Conservation (phyloP, 441 rosid species). For the Breynia disticha region DNA sequence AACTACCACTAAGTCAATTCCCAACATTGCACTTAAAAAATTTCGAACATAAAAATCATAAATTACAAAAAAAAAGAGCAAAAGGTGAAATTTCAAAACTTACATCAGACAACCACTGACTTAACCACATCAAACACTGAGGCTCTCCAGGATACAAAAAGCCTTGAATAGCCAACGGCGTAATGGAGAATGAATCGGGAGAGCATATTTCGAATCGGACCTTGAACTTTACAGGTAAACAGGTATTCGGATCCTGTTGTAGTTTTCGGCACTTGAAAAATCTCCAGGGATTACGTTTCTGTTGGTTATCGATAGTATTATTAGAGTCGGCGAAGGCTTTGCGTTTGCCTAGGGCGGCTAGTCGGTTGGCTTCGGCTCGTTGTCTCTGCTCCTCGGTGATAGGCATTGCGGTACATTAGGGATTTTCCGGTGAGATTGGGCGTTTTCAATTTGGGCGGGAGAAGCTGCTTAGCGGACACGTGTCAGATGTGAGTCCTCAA, state of each 20-base stretch:
- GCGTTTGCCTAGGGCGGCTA: slow-evolving; percentile 52
- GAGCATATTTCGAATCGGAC: slow-evolving; percentile 82
- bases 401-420: slow-evolving; percentile 31
- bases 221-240: slow-evolving; percentile 33
- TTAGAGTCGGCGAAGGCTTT: slow-evolving; percentile 32
- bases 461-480: background rate
- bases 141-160: slow-evolving; percentile 51
- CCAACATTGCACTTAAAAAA: background rate
- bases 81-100: slow-evolving; percentile 9
- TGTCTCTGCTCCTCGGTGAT: slow-evolving; percentile 51
- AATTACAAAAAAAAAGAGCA: background rate
- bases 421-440: slow-evolving; percentile 8
- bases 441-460: background rate
- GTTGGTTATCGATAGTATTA: background rate
- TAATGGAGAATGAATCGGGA: slow-evolving; percentile 67
- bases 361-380: slow-evolving; percentile 53
- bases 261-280: slow-evolving; percentile 68
- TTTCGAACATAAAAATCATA: background rate
- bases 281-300: slow-evolving; percentile 35
- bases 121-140: slow-evolving; percentile 43
- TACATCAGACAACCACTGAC: slow-evolving; percentile 43
- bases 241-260: slow-evolving; percentile 16
- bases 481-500: too few relatives aligned
- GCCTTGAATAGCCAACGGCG: slow-evolving; percentile 40
- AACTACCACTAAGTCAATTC: too few relatives aligned